Evolutionary conservation across 805 yeast genomes (phyloP).

Genomic region (Priceomyces haplophilus): DNA sequence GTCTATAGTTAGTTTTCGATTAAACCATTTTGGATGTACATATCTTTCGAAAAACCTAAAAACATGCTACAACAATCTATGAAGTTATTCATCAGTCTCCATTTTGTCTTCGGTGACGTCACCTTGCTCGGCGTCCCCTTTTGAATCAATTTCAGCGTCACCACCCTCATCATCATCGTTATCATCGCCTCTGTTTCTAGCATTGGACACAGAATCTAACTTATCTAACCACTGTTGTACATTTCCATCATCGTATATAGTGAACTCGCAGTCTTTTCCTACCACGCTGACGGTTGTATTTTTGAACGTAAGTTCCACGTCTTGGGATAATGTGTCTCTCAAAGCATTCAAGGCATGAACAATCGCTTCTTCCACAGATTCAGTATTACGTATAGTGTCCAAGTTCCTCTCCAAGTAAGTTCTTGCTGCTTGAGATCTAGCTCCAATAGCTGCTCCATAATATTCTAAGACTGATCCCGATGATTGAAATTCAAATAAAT

Average conservation of each 20-base stretch:
- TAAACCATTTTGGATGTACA: slow-evolving; percentile 5
- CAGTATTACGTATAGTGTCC: slow-evolving; percentile 59
- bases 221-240: slow-evolving; percentile 81
- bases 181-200: slow-evolving; percentile 47
- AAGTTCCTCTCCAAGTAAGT: slow-evolving; percentile 88
- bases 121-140: slow-evolving; percentile 4
- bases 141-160: slow-evolving; percentile 13
- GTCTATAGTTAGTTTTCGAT: not conserved
- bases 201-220: slow-evolving; percentile 63
- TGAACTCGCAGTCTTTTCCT: slow-evolving; percentile 75
- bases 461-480: slow-evolving; percentile 91
- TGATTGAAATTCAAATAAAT: slow-evolving; percentile 91
- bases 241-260: slow-evolving; percentile 79
- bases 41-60: slow-evolving; percentile 1
- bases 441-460: slow-evolving; percentile 94
- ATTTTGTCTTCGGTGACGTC: slow-evolving; percentile 28
- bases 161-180: slow-evolving; percentile 21
- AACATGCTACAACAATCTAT: slow-evolving; percentile 8
- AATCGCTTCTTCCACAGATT: slow-evolving; percentile 68
- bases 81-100: slow-evolving; percentile 35
- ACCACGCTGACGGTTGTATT: slow-evolving; percentile 92
- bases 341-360: slow-evolving; percentile 85
- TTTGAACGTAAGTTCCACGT: slow-evolving; percentile 77
- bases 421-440: slow-evolving; percentile 97
- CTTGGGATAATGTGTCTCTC: slow-evolving; percentile 92